Percentiles rank a stretch among this genome's conserved stretches.
Conservation (phyloP, 176 grass and related monocot species). For the Microstegium vimineum region DNA sequence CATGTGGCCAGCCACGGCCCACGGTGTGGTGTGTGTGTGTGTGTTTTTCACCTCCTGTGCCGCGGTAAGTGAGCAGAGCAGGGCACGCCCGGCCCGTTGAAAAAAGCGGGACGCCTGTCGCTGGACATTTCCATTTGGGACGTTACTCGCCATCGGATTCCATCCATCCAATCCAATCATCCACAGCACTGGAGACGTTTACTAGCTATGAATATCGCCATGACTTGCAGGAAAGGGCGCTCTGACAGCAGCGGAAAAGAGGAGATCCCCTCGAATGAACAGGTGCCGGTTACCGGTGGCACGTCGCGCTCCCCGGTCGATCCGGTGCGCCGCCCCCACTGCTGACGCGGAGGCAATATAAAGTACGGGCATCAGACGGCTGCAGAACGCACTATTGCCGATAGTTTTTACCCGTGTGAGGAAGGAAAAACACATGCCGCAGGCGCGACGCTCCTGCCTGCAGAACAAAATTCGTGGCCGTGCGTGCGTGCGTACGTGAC, state of each 20-base stretch:
- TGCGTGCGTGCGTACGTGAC: not conserved
- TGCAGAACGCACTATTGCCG: not conserved
- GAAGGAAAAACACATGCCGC: not conserved
- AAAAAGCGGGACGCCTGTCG: conserved; percentile 10
- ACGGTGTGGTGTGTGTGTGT: too few species aligned
- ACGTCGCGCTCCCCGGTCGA: conserved; percentile 23
- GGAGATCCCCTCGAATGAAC: not conserved
- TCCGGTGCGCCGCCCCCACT: not conserved
- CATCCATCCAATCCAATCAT: not conserved
- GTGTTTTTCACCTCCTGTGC: not conserved
- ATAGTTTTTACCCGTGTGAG: not conserved
- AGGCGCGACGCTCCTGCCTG: not conserved
- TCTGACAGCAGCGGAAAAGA: not conserved
- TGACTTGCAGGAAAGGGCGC: conserved; percentile 3
- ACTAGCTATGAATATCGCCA: conserved; percentile 9
- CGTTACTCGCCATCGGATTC: conserved; percentile 22
- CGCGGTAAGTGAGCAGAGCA: conserved; percentile 9
- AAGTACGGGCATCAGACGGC: not conserved
- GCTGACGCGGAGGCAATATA: not conserved
- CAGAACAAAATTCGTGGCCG: not conserved
- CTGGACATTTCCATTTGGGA: conserved; percentile 2
- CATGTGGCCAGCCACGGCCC: conserved; percentile 6
- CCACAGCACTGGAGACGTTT: not conserved
- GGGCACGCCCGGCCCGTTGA: not conserved
- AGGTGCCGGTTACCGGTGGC: conserved; percentile 30